These are phyloP conservation scores for Fusarium oxysporum DNA, from an alignment of 2,329 filamentous ascomycete species.

Conservation along the genomic window DNA sequence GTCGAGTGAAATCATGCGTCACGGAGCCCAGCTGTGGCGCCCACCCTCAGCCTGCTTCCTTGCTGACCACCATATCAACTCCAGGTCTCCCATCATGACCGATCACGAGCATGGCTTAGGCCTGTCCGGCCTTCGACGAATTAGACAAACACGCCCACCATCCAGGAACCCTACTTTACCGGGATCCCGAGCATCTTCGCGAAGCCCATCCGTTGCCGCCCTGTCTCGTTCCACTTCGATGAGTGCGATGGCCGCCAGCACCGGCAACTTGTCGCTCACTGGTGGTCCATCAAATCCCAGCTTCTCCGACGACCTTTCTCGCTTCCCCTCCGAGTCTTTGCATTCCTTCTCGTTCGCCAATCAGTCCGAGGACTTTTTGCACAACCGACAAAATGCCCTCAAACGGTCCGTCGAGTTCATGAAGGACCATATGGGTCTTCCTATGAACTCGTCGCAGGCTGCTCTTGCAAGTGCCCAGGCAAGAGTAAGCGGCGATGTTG, in stretches of 20 bases:
- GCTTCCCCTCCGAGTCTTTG: conserved; percentile 94
- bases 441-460: conserved; percentile 72
- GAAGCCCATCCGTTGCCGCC: conserved; percentile 66
- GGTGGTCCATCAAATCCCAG: conserved; percentile 78
- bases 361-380: conserved; percentile 90
- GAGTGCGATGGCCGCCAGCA: conserved; percentile 71
- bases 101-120: conserved; percentile 91
- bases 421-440: conserved; percentile 89
- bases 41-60: conserved; percentile 23
- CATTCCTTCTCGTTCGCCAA: conserved; percentile 99
- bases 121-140: conserved; percentile 88
- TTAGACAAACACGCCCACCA: conserved; percentile 82
- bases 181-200: conserved; percentile 70
- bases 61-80: conserved; percentile 47
- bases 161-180: conserved; percentile 74
- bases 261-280: conserved; percentile 64
- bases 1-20: conserved; percentile 43
- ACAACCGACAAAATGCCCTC: conserved; percentile 91
- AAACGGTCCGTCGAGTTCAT: conserved; percentile 97
- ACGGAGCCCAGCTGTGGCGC: conserved; percentile 28
- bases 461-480: conserved; percentile 87
- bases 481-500: conserved; percentile 82
- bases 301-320: conserved; percentile 87
- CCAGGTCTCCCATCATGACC: conserved; percentile 82
- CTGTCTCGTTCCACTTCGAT: conserved; percentile 78